Percentiles rank a stretch among this genome's conserved stretches.
Conservation (phyloP, 2,329 filamentous ascomycete genomes). For the Boeremia exigua region DNA sequence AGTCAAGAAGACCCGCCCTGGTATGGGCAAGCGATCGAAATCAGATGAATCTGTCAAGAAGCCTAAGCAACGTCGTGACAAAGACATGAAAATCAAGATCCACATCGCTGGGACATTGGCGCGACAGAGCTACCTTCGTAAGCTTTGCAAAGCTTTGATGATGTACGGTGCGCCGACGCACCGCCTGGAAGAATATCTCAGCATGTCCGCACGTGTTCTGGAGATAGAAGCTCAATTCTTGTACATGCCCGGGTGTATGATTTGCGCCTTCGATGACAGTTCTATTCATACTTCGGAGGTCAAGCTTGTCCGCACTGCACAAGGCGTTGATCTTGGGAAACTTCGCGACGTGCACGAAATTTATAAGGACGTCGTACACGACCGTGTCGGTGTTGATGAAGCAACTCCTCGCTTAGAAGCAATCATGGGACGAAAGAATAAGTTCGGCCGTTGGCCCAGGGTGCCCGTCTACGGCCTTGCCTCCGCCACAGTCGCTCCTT, state of each 20-base stretch:
- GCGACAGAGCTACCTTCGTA: slow-evolving; percentile 81
- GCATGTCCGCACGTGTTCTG: slow-evolving; percentile 85
- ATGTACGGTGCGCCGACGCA: slow-evolving; percentile 89
- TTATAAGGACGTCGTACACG: slow-evolving; percentile 83
- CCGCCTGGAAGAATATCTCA: slow-evolving; percentile 89
- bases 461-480: slow-evolving; percentile 78
- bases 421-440: slow-evolving; percentile 64
- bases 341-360: slow-evolving; percentile 76
- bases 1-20: slow-evolving; percentile 47
- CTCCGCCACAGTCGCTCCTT: slow-evolving; percentile 76
- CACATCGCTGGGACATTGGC: slow-evolving; percentile 74
- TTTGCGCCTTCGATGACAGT: slow-evolving; percentile 83
- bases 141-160: slow-evolving; percentile 87
- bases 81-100: slow-evolving; percentile 64
- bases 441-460: slow-evolving; percentile 56
- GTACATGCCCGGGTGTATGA: slow-evolving; percentile 92
- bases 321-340: slow-evolving; percentile 76
- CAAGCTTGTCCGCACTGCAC: slow-evolving; percentile 71
- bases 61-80: slow-evolving; percentile 46
- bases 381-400: slow-evolving; percentile 74
- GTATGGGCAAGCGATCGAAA: slow-evolving; percentile 45
- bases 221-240: slow-evolving; percentile 89
- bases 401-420: slow-evolving; percentile 68
- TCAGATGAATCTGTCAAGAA: slow-evolving; percentile 48
- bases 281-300: slow-evolving; percentile 80